Evolutionary conservation across 495 filamentous ascomycete genomes (phyloP), one percentile per base, ranked within the genome.

Genomic region (Aspergillus panamensis): DNA sequence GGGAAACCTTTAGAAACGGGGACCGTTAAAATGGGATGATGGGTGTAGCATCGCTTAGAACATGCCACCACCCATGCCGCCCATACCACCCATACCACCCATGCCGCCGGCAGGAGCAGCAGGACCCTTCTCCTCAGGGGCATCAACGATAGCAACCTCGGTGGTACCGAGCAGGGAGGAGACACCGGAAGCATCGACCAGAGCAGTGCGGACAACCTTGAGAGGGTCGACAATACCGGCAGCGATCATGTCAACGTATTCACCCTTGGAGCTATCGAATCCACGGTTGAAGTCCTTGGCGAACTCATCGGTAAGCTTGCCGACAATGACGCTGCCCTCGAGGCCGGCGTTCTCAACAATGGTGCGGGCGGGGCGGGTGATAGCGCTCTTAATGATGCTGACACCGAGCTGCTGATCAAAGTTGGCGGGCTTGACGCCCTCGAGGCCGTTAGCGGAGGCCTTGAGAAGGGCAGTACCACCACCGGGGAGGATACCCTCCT

Each of bases 361-460:
- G 53, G 85, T 96, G 63, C 90, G 83, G 53, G 95, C 94, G 33
- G 94, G 94, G 62, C 86, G 87, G 70, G 92, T 96, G 75, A 98
- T 97, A 64, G 94, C 94, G 68, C 86, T 92, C 85, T 94, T 96
- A 80, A 98, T 84, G 71, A 98, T 97, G 77, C 80, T 88, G 55
- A 98, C 89, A 85, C 94, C 94, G 64, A 97, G 90, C 80, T 96
- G 91, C 82, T 98, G 94, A 79, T 98, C 94, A 69, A 97, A 97
- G 86, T 98, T 98, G 79, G 81, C 78, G 49, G 88, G 69, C 84
- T 96, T 96, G 70, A 97, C 73, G 60, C 84, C 74, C 61, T 80
- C 82, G 43, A 98, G 83, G 43, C 90, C 89, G 73, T 97, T 93
- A 77, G 84, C 86, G 60, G 95, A 87, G 66, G 94, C 94, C 84